Base-by-base conservation (phyloP, 805 yeast species). In the Clavispora fructus region DNA sequence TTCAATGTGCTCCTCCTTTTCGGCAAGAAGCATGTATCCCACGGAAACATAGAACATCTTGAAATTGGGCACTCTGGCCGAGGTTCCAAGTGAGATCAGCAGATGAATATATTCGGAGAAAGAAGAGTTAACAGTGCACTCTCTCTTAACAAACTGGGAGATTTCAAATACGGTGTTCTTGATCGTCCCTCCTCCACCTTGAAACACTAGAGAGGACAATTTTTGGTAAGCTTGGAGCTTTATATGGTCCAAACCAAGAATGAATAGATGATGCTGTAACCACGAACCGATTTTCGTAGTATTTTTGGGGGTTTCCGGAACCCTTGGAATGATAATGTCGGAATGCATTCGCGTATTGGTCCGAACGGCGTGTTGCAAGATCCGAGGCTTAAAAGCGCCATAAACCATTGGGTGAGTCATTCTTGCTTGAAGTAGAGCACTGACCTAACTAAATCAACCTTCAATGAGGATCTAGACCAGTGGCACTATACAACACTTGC, bases 81-180 rank as follows among this genome's bases (percentile, higher is more conserved):
- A 44, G 29, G 38, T 30, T 28, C 33, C 28, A n/a, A 27, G 35
- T 9, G 32, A 32, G 19, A 42, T 17, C 16, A 14, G 32, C 12
- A 39, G 17, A 12, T 33, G 35, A 44, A 48, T 43, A 39, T 43
- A 39, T 25, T 40, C 33, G 31, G 46, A 29, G 46, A 50, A 48
- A 19, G 47, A 44, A 17, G 43, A 43, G 35, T 52, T 51, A n/a
- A 39, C 33, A 6, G 52, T 44, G 49, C 67, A 57, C 37, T 67
- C 71, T 27, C 56, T 42, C 45, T 62, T 63, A 26, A 69, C 55
- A 43, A 65, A 68, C 28, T 62, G 56, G 19, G 68, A 54, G 44
- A 68, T 55, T 40, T 67, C 72, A 38, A 55, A 56, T 7, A 69
- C 73, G 13, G 66, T 51, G 17, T 56, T 55, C 52, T 69, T 69